Conservation (phyloP, 2,329 filamentous ascomycete species). For the Coniochaeta prunicola region DNA sequence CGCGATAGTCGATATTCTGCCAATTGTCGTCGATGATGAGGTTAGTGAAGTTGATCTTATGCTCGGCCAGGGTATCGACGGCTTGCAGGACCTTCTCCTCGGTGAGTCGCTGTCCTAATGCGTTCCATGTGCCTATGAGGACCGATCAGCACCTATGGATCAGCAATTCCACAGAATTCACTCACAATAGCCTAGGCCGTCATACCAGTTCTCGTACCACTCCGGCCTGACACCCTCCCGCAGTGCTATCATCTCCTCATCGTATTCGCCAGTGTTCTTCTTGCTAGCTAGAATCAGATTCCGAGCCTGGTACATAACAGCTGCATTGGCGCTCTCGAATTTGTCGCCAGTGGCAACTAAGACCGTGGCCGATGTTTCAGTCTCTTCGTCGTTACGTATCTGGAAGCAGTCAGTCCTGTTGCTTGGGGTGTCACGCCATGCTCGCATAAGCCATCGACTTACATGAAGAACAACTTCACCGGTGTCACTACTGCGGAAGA, state of each 20-base stretch:
- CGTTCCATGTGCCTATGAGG: slow-evolving; percentile 75
- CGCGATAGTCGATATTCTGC: slow-evolving; percentile 62
- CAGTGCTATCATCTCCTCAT: slow-evolving; percentile 37
- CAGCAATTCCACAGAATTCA: too few relatives aligned
- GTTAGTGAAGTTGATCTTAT: slow-evolving; percentile 71
- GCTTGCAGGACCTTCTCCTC: slow-evolving; percentile 73
- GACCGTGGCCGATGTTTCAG: slow-evolving; percentile 49
- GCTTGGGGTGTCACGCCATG: neutral
- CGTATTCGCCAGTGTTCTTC: slow-evolving; percentile 30
- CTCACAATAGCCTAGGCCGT: slow-evolving; percentile 82
- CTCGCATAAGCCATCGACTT: slow-evolving; percentile 18
- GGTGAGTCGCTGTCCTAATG: slow-evolving; percentile 73
- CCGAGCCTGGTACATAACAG: slow-evolving; percentile 83
- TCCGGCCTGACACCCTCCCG: slow-evolving; percentile 43
- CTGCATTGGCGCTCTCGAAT: slow-evolving; percentile 70
- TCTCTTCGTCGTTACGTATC: slow-evolving; percentile 59
- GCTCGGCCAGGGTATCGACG: slow-evolving; percentile 60
- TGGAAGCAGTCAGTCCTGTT: slow-evolving; percentile 18
- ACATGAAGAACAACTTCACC: slow-evolving; percentile 64
- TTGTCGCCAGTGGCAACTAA: slow-evolving; percentile 64
- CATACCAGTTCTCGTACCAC: slow-evolving; percentile 86
- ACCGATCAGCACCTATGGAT: neutral
- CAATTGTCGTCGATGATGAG: slow-evolving; percentile 97
- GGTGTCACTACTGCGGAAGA: slow-evolving; percentile 57
- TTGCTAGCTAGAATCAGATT: slow-evolving; percentile 47